Base-by-base conservation (phyloP, 2,329 filamentous ascomycete genomes). In the Cladosporium sp. region DNA sequence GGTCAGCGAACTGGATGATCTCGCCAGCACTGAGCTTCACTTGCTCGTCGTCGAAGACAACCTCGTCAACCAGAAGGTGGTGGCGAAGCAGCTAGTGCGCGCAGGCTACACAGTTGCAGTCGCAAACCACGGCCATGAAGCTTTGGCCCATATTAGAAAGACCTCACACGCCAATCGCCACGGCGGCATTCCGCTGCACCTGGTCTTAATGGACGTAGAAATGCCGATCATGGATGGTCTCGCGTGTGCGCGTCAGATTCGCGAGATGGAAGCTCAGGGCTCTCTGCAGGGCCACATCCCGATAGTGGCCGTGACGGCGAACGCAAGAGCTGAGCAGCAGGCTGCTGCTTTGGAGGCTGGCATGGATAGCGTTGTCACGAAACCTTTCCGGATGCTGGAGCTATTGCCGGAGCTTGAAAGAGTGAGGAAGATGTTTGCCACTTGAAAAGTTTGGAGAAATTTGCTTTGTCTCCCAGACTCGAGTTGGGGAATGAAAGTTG, bases 141-240 rank as follows among this genome's bases (percentile, higher is more conserved):
- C 67, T 0, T 58, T 73, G 0, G 63, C 66, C 5, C 18, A 38
- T 4, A 7, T 50, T 10, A 11, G 32, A 6, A 50, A 43, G n/a
- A 28, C 35, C 10, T 8, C 6, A 6, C 16, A 14, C 35, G 40
- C 40, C 13, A 31, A 43, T 31, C 40, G 40, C 8, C 28, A 2
- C 6, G 16, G 28, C 3, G 48, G 48, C 8, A 58, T 56, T 9
- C 58, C 54, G 0, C 34, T 60, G 1, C 40, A 49, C 7, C 43
- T 88, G 40, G 82, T 89, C 11, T 68, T 89, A 3, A 89, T 90
- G 86, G 86, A 90, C 63, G 74, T 89, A 32, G 86, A 89, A 63
- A 89, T 90, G 86, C 87, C 87, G 0, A 77, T 89, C 41, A 89
- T 90, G 87, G 84, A 89, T 61, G 87, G 87, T 32, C 80, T 86